A percentile compares a stretch with the other conserved stretches of the same genome.
Evolutionary conservation across 108 stramenopile species (phyloP).

Genomic region (Discostella pseudostelligera): DNA sequence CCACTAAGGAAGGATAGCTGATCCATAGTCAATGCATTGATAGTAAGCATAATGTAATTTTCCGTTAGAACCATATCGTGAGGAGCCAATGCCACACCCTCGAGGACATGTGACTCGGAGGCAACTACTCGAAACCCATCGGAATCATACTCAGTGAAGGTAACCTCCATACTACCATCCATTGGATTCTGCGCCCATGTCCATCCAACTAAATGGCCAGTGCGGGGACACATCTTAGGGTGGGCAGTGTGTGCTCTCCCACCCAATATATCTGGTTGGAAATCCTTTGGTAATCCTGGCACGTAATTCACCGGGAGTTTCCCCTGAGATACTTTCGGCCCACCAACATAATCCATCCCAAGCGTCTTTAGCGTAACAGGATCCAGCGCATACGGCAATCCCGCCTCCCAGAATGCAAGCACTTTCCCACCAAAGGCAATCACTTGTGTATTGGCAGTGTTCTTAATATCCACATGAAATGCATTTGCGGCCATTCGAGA

Average conservation of each 20-base stretch:
- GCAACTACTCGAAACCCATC: constrained; percentile 43
- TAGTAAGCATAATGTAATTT: constrained; percentile 47
- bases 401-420: constrained; percentile 63
- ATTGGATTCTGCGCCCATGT: constrained; percentile 44
- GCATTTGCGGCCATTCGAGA: constrained; percentile 49
- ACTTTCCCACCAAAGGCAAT: constrained; percentile 64
- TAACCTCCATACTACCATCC: constrained; percentile 37
- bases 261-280: constrained; percentile 50
- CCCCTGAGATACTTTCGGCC: neutral
- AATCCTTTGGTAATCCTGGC: constrained; percentile 34
- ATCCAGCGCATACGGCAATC: constrained; percentile 52
- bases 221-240: constrained; percentile 53
- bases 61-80: constrained; percentile 67
- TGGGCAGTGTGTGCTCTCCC: constrained; percentile 60
- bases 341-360: constrained; percentile 51
- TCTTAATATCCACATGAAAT: constrained; percentile 57
- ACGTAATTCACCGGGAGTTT: constrained; percentile 37
- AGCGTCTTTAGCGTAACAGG: constrained; percentile 53
- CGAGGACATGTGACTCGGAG: constrained; percentile 30
- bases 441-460: constrained; percentile 67
- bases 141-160: constrained; percentile 55
- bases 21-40: constrained; percentile 57
- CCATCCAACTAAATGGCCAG: constrained; percentile 60
- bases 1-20: constrained; percentile 42
- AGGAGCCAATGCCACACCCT: constrained; percentile 43